Base-by-base conservation (phyloP, 2,329 filamentous ascomycete species). In the Myrmaecium sp. region DNA sequence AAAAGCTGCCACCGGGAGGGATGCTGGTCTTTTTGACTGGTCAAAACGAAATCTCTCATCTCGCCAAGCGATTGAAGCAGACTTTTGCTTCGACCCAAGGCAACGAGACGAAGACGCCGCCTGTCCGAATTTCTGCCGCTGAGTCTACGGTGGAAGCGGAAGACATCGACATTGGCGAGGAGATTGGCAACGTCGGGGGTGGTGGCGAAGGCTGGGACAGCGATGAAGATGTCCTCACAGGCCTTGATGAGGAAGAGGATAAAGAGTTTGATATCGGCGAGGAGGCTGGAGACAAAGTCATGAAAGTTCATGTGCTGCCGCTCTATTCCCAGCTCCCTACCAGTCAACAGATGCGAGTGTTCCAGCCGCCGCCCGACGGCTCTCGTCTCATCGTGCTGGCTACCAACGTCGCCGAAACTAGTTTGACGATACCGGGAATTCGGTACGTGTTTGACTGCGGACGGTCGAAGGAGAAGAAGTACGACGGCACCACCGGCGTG, bases 401-500 rank as follows among this genome's bases (percentile, higher is more conserved):
- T 1, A 98, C 89, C 22, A 98, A 98, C 51, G 82, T 98, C 23
- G 89, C 89, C 0, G 89, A 98, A 52, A 98, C 89, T 0, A 91
- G 80, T 67, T 64, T 98, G 46, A 98, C 89, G 1, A 98, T 98
- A 30, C 86, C 89, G 0, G 84, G 83, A 2, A 84, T 92, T 33
- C 72, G 81, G 33, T 98, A 94, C 44, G 89, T 98, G 6, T 94
- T 98, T 35, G 86, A 95, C 50, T 84, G 80, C 37, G 89, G 89
- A 17, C 67, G 91, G 26, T 77, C 80, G 18, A 98, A 98, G 51
- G 84, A 94, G 49, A 76, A 86, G 35, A 78, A 75, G 31, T 95
- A 89, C 42, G 80, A 95, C 46, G 65, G 70, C n/a, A 58, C 69
- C 7, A 94, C 79, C 6, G 86, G 86, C 3, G 86, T 98, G 1